Evolutionary conservation across 805 yeast species (phyloP).

Genomic region (Maudiozyma barnettii): DNA sequence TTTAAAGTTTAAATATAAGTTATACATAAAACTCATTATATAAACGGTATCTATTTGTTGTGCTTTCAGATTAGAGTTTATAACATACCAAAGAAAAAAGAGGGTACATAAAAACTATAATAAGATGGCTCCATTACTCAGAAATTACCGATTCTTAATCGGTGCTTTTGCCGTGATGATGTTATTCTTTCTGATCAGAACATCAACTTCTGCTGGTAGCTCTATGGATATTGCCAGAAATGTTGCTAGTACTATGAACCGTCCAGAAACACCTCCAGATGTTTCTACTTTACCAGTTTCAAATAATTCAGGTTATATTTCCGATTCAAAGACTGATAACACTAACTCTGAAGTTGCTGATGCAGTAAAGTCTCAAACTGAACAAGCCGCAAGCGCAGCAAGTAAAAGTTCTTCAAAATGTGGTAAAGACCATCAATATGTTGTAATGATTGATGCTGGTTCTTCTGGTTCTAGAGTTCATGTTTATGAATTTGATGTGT

Average conservation of each 20-base stretch:
- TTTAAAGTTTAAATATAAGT: no score
- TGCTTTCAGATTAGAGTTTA: neutral
- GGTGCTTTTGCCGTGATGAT: conserved; percentile 43
- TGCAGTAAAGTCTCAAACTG: conserved; percentile 13
- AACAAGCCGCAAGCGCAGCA: neutral
- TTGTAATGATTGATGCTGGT: conserved; percentile 95
- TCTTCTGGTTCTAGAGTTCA: conserved; percentile 96
- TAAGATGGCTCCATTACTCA: conserved; percentile 29
- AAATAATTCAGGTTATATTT: conserved; percentile 19
- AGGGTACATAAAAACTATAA: neutral
- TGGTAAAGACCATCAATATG: conserved; percentile 49
- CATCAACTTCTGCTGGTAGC: conserved; percentile 28
- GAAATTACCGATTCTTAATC: conserved; percentile 42
- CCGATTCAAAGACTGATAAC: conserved; percentile 13
- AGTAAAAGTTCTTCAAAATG: neutral
- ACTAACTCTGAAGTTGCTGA: conserved; percentile 18
- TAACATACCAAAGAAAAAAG: neutral
- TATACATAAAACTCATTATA: no score
- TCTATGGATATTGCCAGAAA: conserved; percentile 13
- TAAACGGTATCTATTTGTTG: no score
- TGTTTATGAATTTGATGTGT: conserved; percentile 82
- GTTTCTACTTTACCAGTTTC: neutral
- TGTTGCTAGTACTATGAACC: conserved; percentile 10
- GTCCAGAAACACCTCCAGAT: conserved; percentile 14
- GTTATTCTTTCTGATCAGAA: conserved; percentile 40